Percentiles rank a stretch among this genome's conserved stretches.
These are phyloP conservation scores for Tetrahymena borealis DNA, from an alignment of 73 alveolate species.

Conservation along the genomic window DNA sequence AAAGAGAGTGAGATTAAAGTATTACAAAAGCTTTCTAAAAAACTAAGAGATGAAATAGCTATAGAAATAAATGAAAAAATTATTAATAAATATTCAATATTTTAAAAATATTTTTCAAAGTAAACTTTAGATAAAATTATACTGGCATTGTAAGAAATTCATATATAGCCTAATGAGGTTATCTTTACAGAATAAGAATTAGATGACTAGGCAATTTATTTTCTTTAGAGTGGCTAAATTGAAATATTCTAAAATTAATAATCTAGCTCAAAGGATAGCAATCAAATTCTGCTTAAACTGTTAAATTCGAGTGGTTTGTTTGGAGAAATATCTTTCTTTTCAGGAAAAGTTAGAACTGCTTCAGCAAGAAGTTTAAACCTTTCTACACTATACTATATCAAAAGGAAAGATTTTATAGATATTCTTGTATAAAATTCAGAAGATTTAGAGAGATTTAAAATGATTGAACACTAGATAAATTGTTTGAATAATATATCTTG, in stretches of 20 bases:
- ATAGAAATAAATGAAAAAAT: background rate
- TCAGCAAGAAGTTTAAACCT: conserved; percentile 1
- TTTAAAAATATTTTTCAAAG: background rate
- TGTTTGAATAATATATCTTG: background rate
- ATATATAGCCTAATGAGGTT: background rate
- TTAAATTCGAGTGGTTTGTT: background rate
- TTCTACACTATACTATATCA: background rate
- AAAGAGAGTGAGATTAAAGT: background rate
- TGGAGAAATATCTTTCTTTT: conserved; percentile 19
- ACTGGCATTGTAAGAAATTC: background rate
- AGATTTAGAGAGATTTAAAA: background rate
- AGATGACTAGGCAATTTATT: background rate
- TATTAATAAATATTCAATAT: background rate
- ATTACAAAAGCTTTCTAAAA: background rate
- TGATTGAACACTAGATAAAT: background rate
- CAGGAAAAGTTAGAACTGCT: conserved; percentile 24
- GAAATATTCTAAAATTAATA: background rate
- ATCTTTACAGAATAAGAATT: background rate
- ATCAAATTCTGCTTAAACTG: background rate
- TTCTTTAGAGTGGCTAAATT: background rate
- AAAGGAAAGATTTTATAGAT: background rate
- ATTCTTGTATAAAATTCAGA: background rate
- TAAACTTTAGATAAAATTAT: background rate
- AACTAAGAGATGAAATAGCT: background rate
- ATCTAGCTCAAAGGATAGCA: background rate